Evolutionary conservation across 164 flowering plant species (phyloP).

Genomic region (Umbilicus rupestris): DNA sequence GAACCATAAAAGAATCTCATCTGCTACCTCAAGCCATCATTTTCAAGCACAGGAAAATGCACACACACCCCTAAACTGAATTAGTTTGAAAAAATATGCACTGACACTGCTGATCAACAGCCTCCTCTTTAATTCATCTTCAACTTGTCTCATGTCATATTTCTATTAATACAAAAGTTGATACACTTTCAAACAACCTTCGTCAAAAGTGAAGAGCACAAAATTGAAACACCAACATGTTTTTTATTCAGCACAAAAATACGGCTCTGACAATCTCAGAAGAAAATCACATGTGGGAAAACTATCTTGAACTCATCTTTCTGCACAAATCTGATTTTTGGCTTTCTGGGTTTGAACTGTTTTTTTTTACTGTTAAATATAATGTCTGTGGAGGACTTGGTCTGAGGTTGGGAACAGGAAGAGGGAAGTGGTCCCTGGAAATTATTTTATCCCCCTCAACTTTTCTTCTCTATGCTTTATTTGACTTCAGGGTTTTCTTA

Average conservation of each 20-base stretch:
- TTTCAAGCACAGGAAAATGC: neutral
- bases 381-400: neutral
- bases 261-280: neutral
- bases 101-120: neutral
- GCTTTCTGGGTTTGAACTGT: neutral
- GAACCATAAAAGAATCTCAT: neutral
- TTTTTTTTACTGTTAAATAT: neutral
- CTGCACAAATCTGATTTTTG: neutral
- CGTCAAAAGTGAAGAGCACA: neutral
- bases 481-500: no score
- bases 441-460: neutral
- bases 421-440: neutral
- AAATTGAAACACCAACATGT: neutral
- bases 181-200: neutral
- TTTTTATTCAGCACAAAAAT: neutral
- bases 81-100: neutral
- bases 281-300: slow-evolving; percentile 3
- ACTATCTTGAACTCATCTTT: neutral
- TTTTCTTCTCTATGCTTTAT: neutral
- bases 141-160: neutral
- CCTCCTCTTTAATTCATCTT: neutral
- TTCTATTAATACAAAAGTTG: neutral
- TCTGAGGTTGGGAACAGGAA: neutral
- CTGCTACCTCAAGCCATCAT: neutral
- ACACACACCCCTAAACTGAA: neutral